phyloP scores from a whole-genome alignment of 1,139 yeast genomes.

The Hyphopichia burtonii region DNA sequence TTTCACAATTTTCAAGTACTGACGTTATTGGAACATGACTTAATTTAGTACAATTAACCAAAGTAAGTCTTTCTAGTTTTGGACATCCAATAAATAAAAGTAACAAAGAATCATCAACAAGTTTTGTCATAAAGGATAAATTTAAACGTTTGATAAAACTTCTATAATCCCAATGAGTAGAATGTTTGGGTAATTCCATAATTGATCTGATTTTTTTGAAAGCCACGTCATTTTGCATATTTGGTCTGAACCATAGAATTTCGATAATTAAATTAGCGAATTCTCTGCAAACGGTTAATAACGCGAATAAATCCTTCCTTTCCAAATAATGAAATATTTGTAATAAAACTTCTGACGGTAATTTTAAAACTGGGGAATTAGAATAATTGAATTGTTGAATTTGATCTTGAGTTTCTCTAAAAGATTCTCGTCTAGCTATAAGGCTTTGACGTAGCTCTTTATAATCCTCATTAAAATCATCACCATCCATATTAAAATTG shows the following conservation, averaged over 20 bases:
- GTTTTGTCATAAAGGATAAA: constrained; percentile 68
- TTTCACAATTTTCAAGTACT: constrained; percentile 63
- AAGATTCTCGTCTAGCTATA: constrained; percentile 26
- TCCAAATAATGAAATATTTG: constrained; percentile 68
- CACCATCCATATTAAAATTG: constrained; percentile 35
- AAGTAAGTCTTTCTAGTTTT: constrained; percentile 79
- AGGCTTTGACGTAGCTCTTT: constrained; percentile 37
- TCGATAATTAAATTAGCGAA: constrained; percentile 84
- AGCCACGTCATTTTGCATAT: constrained; percentile 57
- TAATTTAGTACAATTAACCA: constrained; percentile 74
- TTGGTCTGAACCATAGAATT: constrained; percentile 87
- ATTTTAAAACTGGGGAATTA: constrained; percentile 50
- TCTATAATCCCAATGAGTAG: constrained; percentile 72
- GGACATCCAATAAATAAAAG: constrained; percentile 62
- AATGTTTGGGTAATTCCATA: constrained; percentile 47
- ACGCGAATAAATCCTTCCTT: constrained; percentile 63
- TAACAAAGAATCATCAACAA: constrained; percentile 62
- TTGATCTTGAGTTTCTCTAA: constrained; percentile 12
- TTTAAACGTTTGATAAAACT: constrained; percentile 76
- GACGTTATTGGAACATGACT: constrained; percentile 60
- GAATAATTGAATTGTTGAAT: constrained; percentile 22
- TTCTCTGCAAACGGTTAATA: constrained; percentile 74
- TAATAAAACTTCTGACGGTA: constrained; percentile 81
- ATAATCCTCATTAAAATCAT: constrained; percentile 29
- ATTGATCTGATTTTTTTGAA: constrained; percentile 52